Percentiles rank a stretch among this genome's conserved stretches.
Evolutionary conservation across 352 stramenopile genomes (phyloP).

Genomic region (Achlya hypogyna): DNA sequence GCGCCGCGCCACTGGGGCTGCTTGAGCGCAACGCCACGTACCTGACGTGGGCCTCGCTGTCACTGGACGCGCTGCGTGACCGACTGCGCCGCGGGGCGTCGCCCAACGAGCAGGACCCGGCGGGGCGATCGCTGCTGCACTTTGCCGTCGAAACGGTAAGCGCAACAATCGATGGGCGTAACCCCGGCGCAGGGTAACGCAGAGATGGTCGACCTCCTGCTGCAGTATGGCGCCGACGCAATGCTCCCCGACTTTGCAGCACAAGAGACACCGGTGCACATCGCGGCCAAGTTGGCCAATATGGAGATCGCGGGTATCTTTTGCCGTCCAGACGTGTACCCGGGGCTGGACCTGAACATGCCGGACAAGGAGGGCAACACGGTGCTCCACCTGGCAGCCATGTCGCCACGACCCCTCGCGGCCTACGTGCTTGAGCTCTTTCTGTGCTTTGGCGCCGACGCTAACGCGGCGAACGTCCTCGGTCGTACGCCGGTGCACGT

Average conservation of each 20-base stretch:
- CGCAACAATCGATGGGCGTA: background rate
- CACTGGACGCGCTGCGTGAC: background rate
- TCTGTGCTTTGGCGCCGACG: slow-evolving; percentile 52
- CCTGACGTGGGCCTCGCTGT: background rate
- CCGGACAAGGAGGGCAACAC: slow-evolving; percentile 65
- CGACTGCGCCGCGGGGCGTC: background rate
- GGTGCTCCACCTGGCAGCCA: slow-evolving; percentile 48
- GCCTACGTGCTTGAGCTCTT: slow-evolving; percentile 60
- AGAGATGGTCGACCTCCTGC: slow-evolving; percentile 6
- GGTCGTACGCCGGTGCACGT: slow-evolving; percentile 70
- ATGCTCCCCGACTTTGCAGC: slow-evolving; percentile 6
- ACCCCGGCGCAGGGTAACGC: background rate
- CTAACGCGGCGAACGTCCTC: slow-evolving; percentile 53
- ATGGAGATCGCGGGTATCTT: slow-evolving; percentile 51
- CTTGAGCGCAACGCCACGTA: background rate
- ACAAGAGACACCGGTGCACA: slow-evolving; percentile 42
- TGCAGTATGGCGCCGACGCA: slow-evolving; percentile 1
- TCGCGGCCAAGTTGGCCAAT: slow-evolving; percentile 46
- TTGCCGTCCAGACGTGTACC: slow-evolving; percentile 64
- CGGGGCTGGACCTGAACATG: slow-evolving; percentile 50
- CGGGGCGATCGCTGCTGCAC: slow-evolving; percentile 13
- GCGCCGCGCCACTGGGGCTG: background rate
- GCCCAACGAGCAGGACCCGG: slow-evolving; percentile 2
- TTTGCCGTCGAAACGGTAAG: slow-evolving; percentile 3
- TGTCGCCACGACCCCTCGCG: slow-evolving; percentile 31